Conservation (phyloP, 2,329 filamentous ascomycete genomes). For the Colletotrichum sidae region DNA sequence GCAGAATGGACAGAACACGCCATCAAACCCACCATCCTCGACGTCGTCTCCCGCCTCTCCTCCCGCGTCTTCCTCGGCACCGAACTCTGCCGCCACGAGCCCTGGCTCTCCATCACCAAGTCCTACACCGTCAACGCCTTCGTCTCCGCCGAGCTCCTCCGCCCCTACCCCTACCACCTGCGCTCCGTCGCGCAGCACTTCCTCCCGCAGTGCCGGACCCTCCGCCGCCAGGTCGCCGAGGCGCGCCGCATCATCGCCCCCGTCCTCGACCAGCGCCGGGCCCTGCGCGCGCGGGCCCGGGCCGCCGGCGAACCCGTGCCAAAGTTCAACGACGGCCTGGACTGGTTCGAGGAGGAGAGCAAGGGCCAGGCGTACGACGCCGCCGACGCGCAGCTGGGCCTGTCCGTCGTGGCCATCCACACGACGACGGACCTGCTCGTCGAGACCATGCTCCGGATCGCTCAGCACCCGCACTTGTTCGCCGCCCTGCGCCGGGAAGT, state of each 20-base stretch:
- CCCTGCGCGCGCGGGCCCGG: constrained; percentile 42
- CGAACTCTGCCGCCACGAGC: constrained; percentile 56
- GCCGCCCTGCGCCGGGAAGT: constrained; percentile 57
- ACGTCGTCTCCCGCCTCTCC: constrained; percentile 60
- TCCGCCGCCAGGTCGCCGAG: constrained; percentile 51
- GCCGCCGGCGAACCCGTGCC: neutral
- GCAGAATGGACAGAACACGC: constrained; percentile 29
- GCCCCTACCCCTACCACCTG: constrained; percentile 4
- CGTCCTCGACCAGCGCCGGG: constrained; percentile 43
- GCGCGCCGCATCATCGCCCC: constrained; percentile 50
- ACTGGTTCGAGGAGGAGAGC: constrained; percentile 54
- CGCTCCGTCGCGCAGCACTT: constrained; percentile 5
- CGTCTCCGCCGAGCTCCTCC: constrained; percentile 13
- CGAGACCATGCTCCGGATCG: constrained; percentile 53
- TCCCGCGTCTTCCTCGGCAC: constrained; percentile 61
- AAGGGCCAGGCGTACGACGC: constrained; percentile 73
- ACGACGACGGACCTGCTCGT: constrained; percentile 52
- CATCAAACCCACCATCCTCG: constrained; percentile 25
- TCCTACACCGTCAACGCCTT: constrained; percentile 38
- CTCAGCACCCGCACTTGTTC: constrained; percentile 51
- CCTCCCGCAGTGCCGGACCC: constrained; percentile 16
- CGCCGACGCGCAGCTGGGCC: constrained; percentile 78
- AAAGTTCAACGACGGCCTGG: constrained; percentile 51
- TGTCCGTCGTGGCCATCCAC: constrained; percentile 69
- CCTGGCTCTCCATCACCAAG: constrained; percentile 59